These are phyloP conservation scores for Fusarium sublunatum DNA, from an alignment of 2,329 filamentous ascomycete genomes.

Conservation along the genomic window DNA sequence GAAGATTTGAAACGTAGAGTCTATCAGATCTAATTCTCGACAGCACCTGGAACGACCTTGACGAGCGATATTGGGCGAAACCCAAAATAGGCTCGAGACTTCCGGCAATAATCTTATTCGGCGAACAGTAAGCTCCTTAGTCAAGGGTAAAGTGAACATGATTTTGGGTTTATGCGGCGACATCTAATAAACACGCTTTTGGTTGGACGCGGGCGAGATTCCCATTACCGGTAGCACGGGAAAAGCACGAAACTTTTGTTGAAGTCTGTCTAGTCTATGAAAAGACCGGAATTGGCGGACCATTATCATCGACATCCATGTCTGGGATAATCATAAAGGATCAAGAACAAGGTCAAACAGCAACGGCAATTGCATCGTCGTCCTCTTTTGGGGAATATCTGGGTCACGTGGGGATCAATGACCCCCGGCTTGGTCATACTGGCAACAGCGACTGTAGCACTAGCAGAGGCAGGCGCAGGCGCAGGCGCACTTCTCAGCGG, in stretches of 20 bases:
- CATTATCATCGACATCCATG: constrained; percentile 28
- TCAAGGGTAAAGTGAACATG: background rate
- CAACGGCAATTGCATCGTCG: constrained; percentile 16
- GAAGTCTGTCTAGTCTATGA: constrained; percentile 1
- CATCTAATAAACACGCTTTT: constrained; percentile 19
- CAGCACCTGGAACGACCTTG: background rate
- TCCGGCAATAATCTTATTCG: background rate
- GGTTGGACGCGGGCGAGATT: constrained; percentile 26
- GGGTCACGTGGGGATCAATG: constrained; percentile 32
- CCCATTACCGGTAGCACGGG: constrained; percentile 14
- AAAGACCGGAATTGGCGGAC: constrained; percentile 30
- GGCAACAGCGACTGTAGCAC: constrained; percentile 28
- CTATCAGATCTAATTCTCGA: no score
- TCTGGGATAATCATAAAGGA: constrained; percentile 36
- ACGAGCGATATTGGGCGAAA: background rate
- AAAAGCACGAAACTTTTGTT: constrained; percentile 1
- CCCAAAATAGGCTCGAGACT: background rate
- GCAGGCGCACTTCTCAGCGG: constrained; percentile 34
- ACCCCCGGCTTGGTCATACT: constrained; percentile 17
- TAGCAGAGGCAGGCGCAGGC: constrained; percentile 20
- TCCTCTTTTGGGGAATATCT: constrained; percentile 9
- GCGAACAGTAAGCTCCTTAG: background rate
- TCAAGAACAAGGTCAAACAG: constrained; percentile 12
- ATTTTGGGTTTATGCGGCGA: constrained; percentile 15
- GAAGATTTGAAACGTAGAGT: background rate